Evolutionary conservation across 163 green algal species (phyloP), one percentile per base, ranked within the genome.

Genomic region (Botryococcus braunii): DNA sequence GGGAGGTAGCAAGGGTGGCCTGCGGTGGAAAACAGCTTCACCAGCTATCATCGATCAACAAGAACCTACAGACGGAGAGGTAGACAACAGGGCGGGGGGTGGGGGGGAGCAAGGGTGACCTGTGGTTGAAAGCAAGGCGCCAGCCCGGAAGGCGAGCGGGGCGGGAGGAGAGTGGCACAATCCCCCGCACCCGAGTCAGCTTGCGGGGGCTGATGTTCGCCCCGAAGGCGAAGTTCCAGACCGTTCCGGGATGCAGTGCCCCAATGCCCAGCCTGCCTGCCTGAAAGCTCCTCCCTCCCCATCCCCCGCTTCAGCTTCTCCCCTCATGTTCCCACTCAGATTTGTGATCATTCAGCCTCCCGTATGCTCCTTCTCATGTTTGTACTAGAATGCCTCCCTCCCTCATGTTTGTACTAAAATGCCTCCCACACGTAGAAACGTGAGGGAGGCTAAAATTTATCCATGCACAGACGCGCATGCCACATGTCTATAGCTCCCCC

Each of bases 191-290:
- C 32, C 57, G 41, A 4, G 64, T 70, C 31, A 85, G 64, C 69
- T 87, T 89, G 35, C 52, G 29, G 2, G 71, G 66, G 25, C 38
- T 74, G 60, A 89, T 83, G 76, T 89, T 89, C 13, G 82, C 81
- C 0, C 82, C 82, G 50, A 76, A 89, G 7, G 78, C 74, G 73
- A 89, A 86, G 50, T 81, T 77, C 78, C 80, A 87, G 3, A 84
- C 65, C 21, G 71, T 69, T 32, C 62, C 69, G 0, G 39, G 8
- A 9, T 66, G 37, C 6, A 3, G 7, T 5, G 65, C 72, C 1
- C 78, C 78, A 5, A 81, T 49, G 31, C 71, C 77, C 57, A 67
- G 81, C 29, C 39, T 9, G 37, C 2, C 39, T 38, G 29, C 56
- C 55, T 69, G 60, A 37, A n/a, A n/a, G n/a, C n/a, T n/a, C n/a